These are phyloP conservation scores for Spergularia marina DNA, from an alignment of 148 eudicot species.

Conservation along the genomic window DNA sequence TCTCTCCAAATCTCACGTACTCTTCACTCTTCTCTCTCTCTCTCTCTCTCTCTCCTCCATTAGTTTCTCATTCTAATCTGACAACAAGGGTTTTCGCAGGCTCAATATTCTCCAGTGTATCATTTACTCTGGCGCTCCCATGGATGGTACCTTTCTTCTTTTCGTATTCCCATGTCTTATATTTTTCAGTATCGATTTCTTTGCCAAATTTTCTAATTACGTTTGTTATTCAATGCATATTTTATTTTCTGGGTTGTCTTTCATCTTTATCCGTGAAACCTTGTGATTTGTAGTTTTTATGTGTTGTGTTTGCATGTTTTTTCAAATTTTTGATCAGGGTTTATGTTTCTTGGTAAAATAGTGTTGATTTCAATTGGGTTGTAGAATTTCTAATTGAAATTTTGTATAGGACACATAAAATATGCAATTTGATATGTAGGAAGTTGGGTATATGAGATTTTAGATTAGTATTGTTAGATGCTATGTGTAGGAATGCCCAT, in stretches of 20 bases:
- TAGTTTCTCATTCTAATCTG: neutral
- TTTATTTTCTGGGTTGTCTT: no score
- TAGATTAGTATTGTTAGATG: neutral
- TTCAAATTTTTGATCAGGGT: no score
- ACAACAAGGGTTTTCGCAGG: conserved; percentile 22
- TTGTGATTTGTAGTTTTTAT: no score
- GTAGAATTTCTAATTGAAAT: no score
- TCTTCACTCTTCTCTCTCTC: neutral
- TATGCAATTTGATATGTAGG: neutral
- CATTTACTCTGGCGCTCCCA: conserved; percentile 5
- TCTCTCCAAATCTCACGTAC: conserved; percentile 21
- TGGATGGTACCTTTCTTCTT: conserved; percentile 38
- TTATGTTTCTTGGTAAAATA: no score
- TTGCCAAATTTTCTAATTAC: no score
- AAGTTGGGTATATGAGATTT: neutral
- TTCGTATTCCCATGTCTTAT: neutral
- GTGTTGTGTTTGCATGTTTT: no score
- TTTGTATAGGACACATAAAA: neutral
- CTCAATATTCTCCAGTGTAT: conserved; percentile 15
- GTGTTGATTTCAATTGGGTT: no score
- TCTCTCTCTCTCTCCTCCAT: neutral
- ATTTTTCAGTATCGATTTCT: no score
- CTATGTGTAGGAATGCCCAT: neutral
- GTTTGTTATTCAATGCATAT: no score
- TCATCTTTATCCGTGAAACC: no score